Evolutionary conservation across 2,329 filamentous ascomycete genomes (phyloP), one percentile per base, ranked within the genome.

Genomic region (Monilinia vaccinii-corymbosi): DNA sequence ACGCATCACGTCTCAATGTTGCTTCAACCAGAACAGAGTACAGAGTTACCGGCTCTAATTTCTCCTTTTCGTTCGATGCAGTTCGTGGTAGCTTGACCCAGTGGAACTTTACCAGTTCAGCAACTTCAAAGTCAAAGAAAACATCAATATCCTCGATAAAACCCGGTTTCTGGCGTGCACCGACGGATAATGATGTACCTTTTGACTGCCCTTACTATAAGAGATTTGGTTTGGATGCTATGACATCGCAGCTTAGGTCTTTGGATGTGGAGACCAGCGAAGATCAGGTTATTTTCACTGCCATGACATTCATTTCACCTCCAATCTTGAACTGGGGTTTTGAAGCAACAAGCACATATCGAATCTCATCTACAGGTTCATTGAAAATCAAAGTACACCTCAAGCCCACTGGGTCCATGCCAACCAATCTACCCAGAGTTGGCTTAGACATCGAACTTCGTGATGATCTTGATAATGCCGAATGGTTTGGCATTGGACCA

Each of bases 401-500:
- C 0, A 74, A 73, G 0, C 76, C 79, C 0, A 75, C 73, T 0
- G 81, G 82, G 0, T 75, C 77, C 14, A 73, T 60, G 16, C 83
- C 84, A 0, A 72, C 73, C 4, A 80, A 81, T 42, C 71, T 89
- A 0, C 84, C 86, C 0, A 78, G 86, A 10, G 76, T 86, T 28
- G 86, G 86, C 0, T 73, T 88, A 4, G 78, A 83, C 56, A 67
- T 88, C 5, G 75, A 77, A 38, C 71, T 86, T 0, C 74, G 75
- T 5, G 70, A 74, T 38, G 57, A 70, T 0, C 76, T 84, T 28
- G 74, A 80, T 53, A 65, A 71, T 1, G 79, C 81, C 4, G 71
- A 73, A 11, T 90, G 86, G 86, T 88, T 84, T 66, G 86, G 86
- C 6, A 80, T 83, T 4, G 87, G 87, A 0, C 83, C 84, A 0